Evolutionary conservation across 495 filamentous ascomycete species (phyloP).

Genomic region (Penicillium subrubescens): DNA sequence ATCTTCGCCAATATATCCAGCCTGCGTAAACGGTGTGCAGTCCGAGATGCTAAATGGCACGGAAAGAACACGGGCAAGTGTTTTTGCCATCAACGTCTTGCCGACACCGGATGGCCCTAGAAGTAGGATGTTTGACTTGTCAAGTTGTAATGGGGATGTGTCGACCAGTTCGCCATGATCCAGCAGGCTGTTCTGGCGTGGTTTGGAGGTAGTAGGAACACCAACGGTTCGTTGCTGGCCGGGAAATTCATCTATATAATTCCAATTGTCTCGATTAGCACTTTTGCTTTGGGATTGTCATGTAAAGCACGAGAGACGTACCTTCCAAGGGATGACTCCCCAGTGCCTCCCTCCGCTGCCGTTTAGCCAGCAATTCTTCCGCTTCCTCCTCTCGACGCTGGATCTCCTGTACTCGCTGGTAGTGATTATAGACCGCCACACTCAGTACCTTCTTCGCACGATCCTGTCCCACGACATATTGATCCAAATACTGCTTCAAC

Average conservation of each 20-base stretch:
- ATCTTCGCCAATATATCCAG: slow-evolving; percentile 96
- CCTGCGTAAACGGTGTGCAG: slow-evolving; percentile 95
- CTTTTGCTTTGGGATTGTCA: neutral
- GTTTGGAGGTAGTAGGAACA: slow-evolving; percentile 29
- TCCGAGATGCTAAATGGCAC: slow-evolving; percentile 98
- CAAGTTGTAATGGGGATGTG: slow-evolving; percentile 71
- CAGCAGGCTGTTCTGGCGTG: slow-evolving; percentile 26
- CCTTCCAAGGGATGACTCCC: slow-evolving; percentile 59
- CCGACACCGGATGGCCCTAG: slow-evolving; percentile 94
- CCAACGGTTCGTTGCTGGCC: slow-evolving; percentile 67
- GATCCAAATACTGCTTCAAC: slow-evolving; percentile 89
- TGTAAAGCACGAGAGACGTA: slow-evolving; percentile 27
- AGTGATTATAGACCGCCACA: slow-evolving; percentile 96
- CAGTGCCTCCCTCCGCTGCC: slow-evolving; percentile 50
- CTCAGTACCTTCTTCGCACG: slow-evolving; percentile 94
- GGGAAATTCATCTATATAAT: slow-evolving; percentile 70
- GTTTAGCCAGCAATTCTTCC: slow-evolving; percentile 59
- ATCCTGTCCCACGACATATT: slow-evolving; percentile 95
- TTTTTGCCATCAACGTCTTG: slow-evolving; percentile 94
- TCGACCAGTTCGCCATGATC: slow-evolving; percentile 49
- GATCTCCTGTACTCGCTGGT: slow-evolving; percentile 81
- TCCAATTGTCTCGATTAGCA: neutral
- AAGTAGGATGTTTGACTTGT: slow-evolving; percentile 94
- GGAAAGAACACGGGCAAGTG: slow-evolving; percentile 74
- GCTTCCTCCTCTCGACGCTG: slow-evolving; percentile 76